Evolutionary conservation across 2,329 filamentous ascomycete species (phyloP).

Genomic region (Ascochyta pisi): DNA sequence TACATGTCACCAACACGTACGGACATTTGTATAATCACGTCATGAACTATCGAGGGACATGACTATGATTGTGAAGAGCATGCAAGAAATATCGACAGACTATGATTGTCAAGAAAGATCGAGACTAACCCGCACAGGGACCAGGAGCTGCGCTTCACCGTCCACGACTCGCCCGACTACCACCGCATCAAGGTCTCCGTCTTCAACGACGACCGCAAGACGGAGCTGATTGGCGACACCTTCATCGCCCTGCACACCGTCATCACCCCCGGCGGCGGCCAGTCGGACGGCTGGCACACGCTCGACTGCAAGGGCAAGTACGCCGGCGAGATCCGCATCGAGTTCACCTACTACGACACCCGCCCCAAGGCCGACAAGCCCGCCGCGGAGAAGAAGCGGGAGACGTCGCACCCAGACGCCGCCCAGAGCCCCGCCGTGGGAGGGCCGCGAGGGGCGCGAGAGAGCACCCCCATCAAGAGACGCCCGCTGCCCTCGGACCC

Average conservation of each 20-base stretch:
- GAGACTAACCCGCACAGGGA: slow-evolving; percentile 69
- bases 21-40: too few relatives aligned
- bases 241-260: slow-evolving; percentile 86
- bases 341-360: slow-evolving; percentile 95
- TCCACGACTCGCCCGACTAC: slow-evolving; percentile 97
- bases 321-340: slow-evolving; percentile 90
- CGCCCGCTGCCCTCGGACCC: slow-evolving; percentile 84
- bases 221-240: slow-evolving; percentile 92
- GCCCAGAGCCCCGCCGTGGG: slow-evolving; percentile 48
- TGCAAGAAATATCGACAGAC: too few relatives aligned
- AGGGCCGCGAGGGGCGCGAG: slow-evolving; percentile 46
- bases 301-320: slow-evolving; percentile 92
- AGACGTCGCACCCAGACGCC: slow-evolving; percentile 41
- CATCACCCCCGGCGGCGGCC: slow-evolving; percentile 85
- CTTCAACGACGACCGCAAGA: slow-evolving; percentile 98
- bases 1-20: too few relatives aligned
- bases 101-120: too few relatives aligned
- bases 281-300: slow-evolving; percentile 90
- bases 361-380: slow-evolving; percentile 80
- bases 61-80: too few relatives aligned
- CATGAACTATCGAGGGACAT: too few relatives aligned
- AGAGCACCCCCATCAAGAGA: slow-evolving; percentile 74
- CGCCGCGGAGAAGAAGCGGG: slow-evolving; percentile 61
- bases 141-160: slow-evolving; percentile 92
- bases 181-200: slow-evolving; percentile 93